phyloP scores from a whole-genome alignment of 2,329 filamentous ascomycete species.

The Aspergillus brasiliensis region DNA sequence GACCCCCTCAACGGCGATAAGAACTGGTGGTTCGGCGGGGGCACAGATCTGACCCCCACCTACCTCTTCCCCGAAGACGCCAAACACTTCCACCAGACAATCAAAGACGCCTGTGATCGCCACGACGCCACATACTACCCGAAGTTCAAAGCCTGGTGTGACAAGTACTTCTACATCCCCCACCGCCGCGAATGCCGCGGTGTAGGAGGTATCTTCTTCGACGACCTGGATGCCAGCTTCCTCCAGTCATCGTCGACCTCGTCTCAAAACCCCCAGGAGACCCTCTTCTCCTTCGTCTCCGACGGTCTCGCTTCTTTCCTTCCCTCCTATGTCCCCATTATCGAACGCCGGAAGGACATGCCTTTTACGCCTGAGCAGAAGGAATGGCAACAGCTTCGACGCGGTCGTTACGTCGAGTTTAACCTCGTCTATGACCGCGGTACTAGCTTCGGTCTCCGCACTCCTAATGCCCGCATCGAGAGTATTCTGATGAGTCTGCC shows the following conservation, averaged over 20 bases:
- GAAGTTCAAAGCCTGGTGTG: constrained; percentile 97
- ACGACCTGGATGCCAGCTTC: constrained; percentile 76
- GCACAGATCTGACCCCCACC: constrained; percentile 86
- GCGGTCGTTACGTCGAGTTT: constrained; percentile 97
- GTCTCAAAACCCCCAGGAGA: constrained; percentile 80
- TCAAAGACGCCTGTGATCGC: constrained; percentile 90
- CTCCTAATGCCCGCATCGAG: constrained; percentile 86
- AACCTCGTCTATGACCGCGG: constrained; percentile 96
- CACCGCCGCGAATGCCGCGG: constrained; percentile 86
- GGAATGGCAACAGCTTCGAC: constrained; percentile 91
- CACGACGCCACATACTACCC: constrained; percentile 92
- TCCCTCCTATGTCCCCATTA: constrained; percentile 86
- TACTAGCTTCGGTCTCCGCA: constrained; percentile 90
- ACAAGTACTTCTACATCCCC: constrained; percentile 94
- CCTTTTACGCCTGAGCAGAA: constrained; percentile 83
- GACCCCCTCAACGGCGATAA: constrained; percentile 69
- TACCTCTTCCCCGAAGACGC: constrained; percentile 98
- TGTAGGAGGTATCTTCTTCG: constrained; percentile 96
- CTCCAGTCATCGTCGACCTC: constrained; percentile 41
- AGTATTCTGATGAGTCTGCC: constrained; percentile 98
- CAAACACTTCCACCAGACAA: constrained; percentile 90
- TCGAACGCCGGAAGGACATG: constrained; percentile 88
- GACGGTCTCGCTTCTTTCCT: constrained; percentile 85
- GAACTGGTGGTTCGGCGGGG: constrained; percentile 95
- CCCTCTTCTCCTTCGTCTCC: constrained; percentile 85